Percentiles rank a stretch among this genome's conserved stretches.
These are phyloP conservation scores for Ogataea hybrid DNA, from an alignment of 1,139 yeast genomes.

Conservation along the genomic window DNA sequence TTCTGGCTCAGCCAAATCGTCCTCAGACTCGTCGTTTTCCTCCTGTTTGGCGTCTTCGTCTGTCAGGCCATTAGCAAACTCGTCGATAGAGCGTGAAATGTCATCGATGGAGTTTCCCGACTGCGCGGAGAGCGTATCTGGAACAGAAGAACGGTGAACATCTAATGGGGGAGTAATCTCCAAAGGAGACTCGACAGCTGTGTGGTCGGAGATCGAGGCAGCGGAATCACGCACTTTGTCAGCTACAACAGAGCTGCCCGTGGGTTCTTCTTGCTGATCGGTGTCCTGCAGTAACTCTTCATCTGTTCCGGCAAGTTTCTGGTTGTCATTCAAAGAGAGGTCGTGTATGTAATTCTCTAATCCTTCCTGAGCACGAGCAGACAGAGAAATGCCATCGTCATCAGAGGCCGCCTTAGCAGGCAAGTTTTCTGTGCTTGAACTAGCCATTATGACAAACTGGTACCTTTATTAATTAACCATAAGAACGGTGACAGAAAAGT, in stretches of 20 bases:
- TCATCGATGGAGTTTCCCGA: constrained; percentile 16
- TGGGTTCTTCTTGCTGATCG: too few species aligned
- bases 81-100: constrained; percentile 16
- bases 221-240: neutral
- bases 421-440: neutral
- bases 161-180: constrained; percentile 3
- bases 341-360: too few species aligned
- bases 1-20: neutral
- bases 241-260: too few species aligned
- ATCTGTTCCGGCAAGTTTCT: too few species aligned
- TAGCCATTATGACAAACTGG: neutral
- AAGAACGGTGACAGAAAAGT: constrained; percentile 5
- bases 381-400: too few species aligned
- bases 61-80: constrained; percentile 12
- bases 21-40: neutral
- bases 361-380: too few species aligned
- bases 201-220: neutral
- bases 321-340: too few species aligned
- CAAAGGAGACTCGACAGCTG: neutral
- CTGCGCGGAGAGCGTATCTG: neutral
- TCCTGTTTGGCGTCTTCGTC: neutral
- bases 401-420: neutral
- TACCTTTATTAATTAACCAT: constrained; percentile 1
- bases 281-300: too few species aligned
- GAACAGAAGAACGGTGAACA: neutral